Conservation (phyloP, 768 basidiomycete genomes). For the Tulasnella sp. region DNA sequence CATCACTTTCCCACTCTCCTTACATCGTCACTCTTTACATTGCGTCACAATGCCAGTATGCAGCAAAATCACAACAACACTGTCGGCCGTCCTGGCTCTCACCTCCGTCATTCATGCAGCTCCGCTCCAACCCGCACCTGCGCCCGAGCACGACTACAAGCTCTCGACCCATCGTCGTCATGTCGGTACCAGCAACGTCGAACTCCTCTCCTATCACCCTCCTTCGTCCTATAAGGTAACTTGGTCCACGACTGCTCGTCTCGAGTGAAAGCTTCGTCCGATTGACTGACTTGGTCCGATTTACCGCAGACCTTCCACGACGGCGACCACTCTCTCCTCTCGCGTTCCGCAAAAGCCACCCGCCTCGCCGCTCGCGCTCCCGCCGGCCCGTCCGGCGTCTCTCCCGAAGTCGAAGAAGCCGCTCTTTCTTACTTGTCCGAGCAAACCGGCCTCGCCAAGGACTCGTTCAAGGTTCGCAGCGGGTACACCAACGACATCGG, state of each 20-base stretch:
- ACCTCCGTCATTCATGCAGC: constrained; percentile 5
- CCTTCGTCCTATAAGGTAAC: background rate
- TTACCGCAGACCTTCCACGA: background rate
- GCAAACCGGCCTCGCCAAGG: background rate
- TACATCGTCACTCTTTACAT: background rate
- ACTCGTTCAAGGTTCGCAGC: background rate
- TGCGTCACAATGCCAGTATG: background rate
- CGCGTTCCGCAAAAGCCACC: background rate
- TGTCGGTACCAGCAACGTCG: background rate
- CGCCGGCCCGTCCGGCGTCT: background rate
- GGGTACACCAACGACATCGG: constrained; percentile 14
- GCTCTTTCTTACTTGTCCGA: background rate
- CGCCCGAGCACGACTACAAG: background rate
- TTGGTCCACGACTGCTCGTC: too few species aligned
- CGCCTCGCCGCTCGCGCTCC: background rate
- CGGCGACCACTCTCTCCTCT: constrained; percentile 5
- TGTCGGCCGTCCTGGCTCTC: background rate
- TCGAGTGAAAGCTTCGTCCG: background rate
- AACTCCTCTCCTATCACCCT: background rate
- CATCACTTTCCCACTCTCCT: background rate
- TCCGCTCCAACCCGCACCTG: background rate
- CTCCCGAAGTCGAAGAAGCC: background rate
- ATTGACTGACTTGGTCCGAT: background rate
- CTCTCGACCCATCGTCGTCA: background rate
- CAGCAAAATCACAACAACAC: background rate